Percentiles rank a stretch among this genome's conserved stretches.
Evolutionary conservation across 2,329 filamentous ascomycete genomes (phyloP).

Genomic region (Penicillium sp.): DNA sequence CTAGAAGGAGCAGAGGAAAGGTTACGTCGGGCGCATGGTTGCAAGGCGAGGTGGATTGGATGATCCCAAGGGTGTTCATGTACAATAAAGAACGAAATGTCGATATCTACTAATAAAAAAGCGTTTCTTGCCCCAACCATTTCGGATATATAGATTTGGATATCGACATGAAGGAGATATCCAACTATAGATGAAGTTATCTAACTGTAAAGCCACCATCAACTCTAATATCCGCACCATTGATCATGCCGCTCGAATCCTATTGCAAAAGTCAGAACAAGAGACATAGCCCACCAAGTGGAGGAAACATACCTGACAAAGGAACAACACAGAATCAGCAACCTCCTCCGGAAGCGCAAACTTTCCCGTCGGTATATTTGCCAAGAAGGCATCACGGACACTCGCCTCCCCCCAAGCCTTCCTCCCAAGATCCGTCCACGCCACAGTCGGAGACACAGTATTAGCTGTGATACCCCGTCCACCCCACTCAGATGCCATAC

Average conservation of each 20-base stretch:
- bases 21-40: neutral
- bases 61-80: too few species aligned
- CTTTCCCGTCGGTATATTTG: slow-evolving; percentile 38
- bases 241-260: slow-evolving; percentile 42
- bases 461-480: slow-evolving; percentile 46
- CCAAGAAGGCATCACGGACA: slow-evolving; percentile 36
- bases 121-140: too few species aligned
- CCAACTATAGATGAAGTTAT: slow-evolving; percentile 5
- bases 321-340: slow-evolving; percentile 38
- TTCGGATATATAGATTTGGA: too few species aligned
- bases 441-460: slow-evolving; percentile 46
- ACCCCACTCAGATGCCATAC: slow-evolving; percentile 49
- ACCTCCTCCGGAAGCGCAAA: slow-evolving; percentile 41
- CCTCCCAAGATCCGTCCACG: slow-evolving; percentile 46
- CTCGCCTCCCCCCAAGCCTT: slow-evolving; percentile 40
- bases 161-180: neutral
- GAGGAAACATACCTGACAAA: slow-evolving; percentile 31
- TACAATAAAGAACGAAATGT: neutral
- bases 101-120: too few species aligned
- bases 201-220: slow-evolving; percentile 41
- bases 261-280: slow-evolving; percentile 6
- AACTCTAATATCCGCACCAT: slow-evolving; percentile 39
- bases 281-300: neutral
- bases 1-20: too few species aligned
- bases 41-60: too few species aligned